Base-by-base conservation (phyloP, 2,329 filamentous ascomycete species). In the Ophiocordyceps robertsii region DNA sequence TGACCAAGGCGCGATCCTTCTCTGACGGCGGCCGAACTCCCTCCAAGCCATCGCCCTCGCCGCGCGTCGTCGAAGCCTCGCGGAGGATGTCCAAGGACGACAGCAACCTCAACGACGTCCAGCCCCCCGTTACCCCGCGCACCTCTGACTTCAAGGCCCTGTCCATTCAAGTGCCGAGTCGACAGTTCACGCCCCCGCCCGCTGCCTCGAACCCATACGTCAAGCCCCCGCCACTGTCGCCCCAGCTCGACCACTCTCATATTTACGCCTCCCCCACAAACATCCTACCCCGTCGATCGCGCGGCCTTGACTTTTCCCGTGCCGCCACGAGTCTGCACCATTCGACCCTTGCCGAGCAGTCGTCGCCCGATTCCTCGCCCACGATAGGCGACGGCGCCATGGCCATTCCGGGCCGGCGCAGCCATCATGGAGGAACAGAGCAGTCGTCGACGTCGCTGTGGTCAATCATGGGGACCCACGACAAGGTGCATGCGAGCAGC, bases 321-420 rank as follows among this genome's bases (percentile, higher is more conserved):
- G 89, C 89, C 11, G 92, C 87, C 47, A 95, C 90, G 11, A 94
- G 89, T 57, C 71, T 98, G 19, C 92, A 96, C 63, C 92, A 96
- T 62, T 95, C 90, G 14, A 96, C 85, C 0, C 74, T 96, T 9
- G 89, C 90, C 43, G 86, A 95, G 52, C 77, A 82, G 58, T 84
- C 85, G 1, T 92, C 85, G 6, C 88, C 89, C 4, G 88, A 94
- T 59, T 92, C 87, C 0, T 95, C 89, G 1, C 92, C 92, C 1
- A 89, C 82, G 12, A 81, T 92, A 43, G 80, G 80, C 41, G 78
- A 83, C 32, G 64, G 68, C 48, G 76, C 71, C 24, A 75, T 80
- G 68, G 77, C 73, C 53, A 81, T 81, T 39, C 77, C 76, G 8
- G 65, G 65, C 36, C 67, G 73, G 40, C 63, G 68, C 45, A 65